phyloP scores from a whole-genome alignment of 2,329 filamentous ascomycete species.

The Hortaea werneckii region DNA sequence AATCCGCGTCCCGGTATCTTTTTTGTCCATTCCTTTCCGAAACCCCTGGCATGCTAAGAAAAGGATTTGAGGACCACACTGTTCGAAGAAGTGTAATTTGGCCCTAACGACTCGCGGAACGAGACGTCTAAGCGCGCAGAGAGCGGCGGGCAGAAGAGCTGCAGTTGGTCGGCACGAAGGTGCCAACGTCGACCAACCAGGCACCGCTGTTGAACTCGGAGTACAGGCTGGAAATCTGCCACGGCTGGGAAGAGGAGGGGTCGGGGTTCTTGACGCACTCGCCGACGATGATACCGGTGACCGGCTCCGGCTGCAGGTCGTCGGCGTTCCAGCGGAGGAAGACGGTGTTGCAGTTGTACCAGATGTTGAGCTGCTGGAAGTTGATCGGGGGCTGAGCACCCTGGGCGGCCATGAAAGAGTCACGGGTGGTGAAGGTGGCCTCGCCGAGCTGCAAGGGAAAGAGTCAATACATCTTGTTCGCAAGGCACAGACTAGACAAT shows the following conservation, averaged over 20 bases:
- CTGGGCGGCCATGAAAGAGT: constrained; percentile 20
- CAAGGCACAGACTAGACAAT: too few species aligned
- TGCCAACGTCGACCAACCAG: constrained; percentile 24
- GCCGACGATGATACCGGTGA: constrained; percentile 21
- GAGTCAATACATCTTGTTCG: background rate
- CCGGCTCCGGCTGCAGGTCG: constrained; percentile 10
- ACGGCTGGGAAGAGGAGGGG: constrained; percentile 10
- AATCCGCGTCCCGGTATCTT: too few species aligned
- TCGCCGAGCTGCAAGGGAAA: constrained; percentile 15
- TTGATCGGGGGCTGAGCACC: constrained; percentile 21
- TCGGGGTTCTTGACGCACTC: constrained; percentile 13
- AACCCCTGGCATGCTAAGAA: background rate
- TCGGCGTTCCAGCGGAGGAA: constrained; percentile 18
- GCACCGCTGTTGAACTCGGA: constrained; percentile 27
- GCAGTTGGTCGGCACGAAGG: constrained; percentile 20
- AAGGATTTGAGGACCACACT: too few species aligned
- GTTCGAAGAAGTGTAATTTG: too few species aligned
- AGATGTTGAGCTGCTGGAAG: constrained; percentile 22
- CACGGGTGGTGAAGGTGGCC: constrained; percentile 19
- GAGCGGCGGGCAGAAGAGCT: constrained; percentile 1
- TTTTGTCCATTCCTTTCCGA: background rate
- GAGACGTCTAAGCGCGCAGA: constrained; percentile 4
- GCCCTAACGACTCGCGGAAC: too few species aligned
- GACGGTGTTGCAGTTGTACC: constrained; percentile 23
- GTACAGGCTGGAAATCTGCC: constrained; percentile 25